Evolutionary conservation across 2,329 filamentous ascomycete species (phyloP), one percentile per base, ranked within the genome.

Genomic region (Ophiocordyceps sinensis): DNA sequence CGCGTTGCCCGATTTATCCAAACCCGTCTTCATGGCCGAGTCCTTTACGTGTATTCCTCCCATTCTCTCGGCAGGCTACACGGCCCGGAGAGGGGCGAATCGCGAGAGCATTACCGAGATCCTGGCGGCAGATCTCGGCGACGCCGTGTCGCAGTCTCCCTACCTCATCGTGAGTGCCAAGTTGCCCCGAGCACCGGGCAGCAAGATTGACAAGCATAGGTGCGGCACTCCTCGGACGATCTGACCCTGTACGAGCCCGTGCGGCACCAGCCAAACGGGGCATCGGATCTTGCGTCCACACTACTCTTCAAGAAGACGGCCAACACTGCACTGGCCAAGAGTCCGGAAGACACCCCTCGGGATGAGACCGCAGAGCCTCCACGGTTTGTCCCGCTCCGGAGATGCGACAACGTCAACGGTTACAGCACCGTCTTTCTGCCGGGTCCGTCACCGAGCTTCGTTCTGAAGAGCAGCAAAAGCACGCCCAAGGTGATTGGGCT

Each of bases 211-310:
- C 32, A 11, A 45, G 28, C 15, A 15, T 47, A 87, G 82, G 66
- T 88, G 26, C 83, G 89, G 39, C 85, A 85, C 38, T 71, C 75
- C 10, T 80, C 77, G 44, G 82, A 94, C 47, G 88, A 96, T 54
- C 65, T 96, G 29, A 82, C 82, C 11, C 73, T 96, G 37, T 98
- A 96, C 56, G 79, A 91, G 55, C 87, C 89, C 2, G 82, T 86
- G 50, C 70, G 75, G 35, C 64, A 64, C 45, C 62, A 55, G 32
- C 55, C 53, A 26, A 58, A 58, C 42, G 56, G 52, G 59, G 67
- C 6, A 28, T 19, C 49, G 2, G 46, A 44, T 3, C 70, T 80
- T 49, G 64, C 71, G 1, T 62, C 66, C 21, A 73, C 70, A 8
- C 64, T 95, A 11, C 75, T 78, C 41, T 94, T 94, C 59, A 69